A percentile compares a stretch with the other conserved stretches of the same genome.
These are phyloP conservation scores for Castanopsis chinensis DNA, from an alignment of 306 rosid species.

Conservation along the genomic window DNA sequence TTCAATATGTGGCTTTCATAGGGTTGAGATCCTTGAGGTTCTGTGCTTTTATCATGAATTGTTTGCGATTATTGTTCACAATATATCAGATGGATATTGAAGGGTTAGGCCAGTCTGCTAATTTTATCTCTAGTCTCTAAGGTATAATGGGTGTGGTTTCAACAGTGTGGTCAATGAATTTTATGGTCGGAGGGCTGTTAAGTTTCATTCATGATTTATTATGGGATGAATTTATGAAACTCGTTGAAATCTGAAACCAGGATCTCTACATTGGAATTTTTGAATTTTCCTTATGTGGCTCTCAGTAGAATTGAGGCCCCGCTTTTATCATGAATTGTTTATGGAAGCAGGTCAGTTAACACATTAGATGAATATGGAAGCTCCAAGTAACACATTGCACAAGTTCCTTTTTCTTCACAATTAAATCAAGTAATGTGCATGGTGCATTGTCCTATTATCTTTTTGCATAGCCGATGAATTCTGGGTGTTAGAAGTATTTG, in stretches of 20 bases:
- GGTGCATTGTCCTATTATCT: not conserved
- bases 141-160: no score
- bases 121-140: no score
- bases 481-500: not conserved
- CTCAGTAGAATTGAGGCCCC: not conserved
- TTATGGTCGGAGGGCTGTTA: not conserved
- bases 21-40: no score
- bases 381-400: not conserved
- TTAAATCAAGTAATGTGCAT: not conserved
- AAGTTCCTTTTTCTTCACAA: not conserved
- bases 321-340: not conserved
- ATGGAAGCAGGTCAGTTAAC: not conserved
- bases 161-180: not conserved
- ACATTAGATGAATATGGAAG: constrained; percentile 5
- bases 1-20: no score
- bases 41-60: no score
- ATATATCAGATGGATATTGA: no score
- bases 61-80: no score
- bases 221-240: not conserved
- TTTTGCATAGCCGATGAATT: not conserved
- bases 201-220: not conserved
- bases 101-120: no score
- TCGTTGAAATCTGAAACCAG: not conserved
- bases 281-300: not conserved
- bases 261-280: not conserved